Evolutionary conservation across 176 grass and related monocot species (phyloP).

Genomic region (Stipa capillata): DNA sequence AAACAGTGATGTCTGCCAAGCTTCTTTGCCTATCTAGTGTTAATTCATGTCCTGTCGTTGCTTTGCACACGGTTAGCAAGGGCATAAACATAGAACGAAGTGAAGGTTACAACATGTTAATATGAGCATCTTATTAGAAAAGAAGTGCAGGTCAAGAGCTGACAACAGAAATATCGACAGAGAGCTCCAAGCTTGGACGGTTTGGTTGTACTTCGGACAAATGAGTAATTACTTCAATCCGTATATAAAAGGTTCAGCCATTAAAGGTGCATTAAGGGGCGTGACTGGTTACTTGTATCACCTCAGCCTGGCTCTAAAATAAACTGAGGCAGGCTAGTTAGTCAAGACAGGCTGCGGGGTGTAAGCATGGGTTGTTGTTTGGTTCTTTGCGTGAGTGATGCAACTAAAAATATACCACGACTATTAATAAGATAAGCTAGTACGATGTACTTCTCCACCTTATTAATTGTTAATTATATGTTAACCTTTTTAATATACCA

Average conservation of each 20-base stretch:
- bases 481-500: not conserved
- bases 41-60: not conserved
- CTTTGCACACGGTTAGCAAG: not conserved
- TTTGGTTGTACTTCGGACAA: too few species aligned
- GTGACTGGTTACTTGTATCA: too few species aligned
- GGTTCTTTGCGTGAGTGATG: not conserved
- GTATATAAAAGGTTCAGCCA: too few species aligned
- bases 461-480: not conserved
- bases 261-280: too few species aligned
- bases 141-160: not conserved
- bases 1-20: not conserved
- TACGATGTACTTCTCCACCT: not conserved
- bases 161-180: not conserved
- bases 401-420: too few species aligned
- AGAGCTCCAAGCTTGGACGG: too few species aligned
- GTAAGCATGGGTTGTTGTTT: too few species aligned
- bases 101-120: not conserved
- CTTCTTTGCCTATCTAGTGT: not conserved
- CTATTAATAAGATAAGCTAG: not conserved
- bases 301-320: too few species aligned
- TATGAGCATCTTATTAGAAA: not conserved
- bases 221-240: not conserved
- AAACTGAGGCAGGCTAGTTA: not conserved
- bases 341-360: not conserved
- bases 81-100: not conserved